A percentile compares a stretch with the other conserved stretches of the same genome.
phyloP scores from a whole-genome alignment of 2,329 filamentous ascomycete genomes.

The Scedosporium apiospermum region DNA sequence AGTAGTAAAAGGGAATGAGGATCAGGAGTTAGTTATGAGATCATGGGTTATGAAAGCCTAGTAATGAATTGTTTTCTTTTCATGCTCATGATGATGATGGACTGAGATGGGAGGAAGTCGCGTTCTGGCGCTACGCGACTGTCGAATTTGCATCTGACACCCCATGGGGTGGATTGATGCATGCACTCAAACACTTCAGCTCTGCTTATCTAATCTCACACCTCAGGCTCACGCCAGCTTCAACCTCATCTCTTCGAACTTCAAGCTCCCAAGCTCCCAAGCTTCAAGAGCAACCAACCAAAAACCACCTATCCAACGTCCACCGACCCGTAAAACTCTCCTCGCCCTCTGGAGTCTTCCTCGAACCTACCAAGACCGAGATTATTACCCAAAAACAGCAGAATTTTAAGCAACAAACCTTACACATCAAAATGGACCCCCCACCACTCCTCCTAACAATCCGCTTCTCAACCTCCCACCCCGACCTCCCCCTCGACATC shows the following conservation, averaged over 20 bases:
- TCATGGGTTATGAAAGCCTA: no score
- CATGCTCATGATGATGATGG: no score
- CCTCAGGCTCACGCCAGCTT: not conserved
- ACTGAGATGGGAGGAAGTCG: no score
- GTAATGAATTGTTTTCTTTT: no score
- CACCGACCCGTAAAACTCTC: not conserved
- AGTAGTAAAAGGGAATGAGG: no score
- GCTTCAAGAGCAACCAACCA: not conserved
- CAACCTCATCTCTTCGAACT: not conserved
- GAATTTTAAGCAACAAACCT: not conserved
- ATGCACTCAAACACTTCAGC: not conserved
- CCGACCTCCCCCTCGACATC: conserved; percentile 75
- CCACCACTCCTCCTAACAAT: conserved; percentile 65
- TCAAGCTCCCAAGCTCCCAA: not conserved
- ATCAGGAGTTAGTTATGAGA: no score
- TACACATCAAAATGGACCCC: not conserved
- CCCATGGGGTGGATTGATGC: no score
- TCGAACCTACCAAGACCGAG: conserved; percentile 40
- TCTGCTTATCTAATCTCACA: not conserved
- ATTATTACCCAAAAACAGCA: not conserved
- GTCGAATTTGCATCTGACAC: no score
- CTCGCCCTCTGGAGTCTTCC: conserved; percentile 38
- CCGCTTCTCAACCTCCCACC: conserved; percentile 78
- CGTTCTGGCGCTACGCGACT: no score
- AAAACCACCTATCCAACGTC: not conserved